A percentile compares a stretch with the other conserved stretches of the same genome.
phyloP scores from a whole-genome alignment of 2,329 filamentous ascomycete genomes.

The Fusarium nematophilum region DNA sequence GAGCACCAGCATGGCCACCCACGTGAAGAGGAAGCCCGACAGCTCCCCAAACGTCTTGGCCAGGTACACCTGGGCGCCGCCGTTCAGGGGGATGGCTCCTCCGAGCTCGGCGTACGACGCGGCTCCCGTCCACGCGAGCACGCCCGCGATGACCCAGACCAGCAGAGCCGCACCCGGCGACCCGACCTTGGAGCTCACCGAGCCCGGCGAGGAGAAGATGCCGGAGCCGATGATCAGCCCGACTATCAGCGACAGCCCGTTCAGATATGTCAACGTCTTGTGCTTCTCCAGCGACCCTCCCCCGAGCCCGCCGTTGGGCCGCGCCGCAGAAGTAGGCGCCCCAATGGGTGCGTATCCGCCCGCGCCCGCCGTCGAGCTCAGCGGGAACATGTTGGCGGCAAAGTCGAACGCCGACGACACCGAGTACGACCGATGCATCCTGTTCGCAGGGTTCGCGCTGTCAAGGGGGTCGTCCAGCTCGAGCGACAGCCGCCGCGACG shows the following conservation, averaged over 20 bases:
- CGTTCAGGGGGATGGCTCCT: conserved; percentile 94
- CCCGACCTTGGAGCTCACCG: conserved; percentile 91
- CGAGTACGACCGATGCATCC: conserved; percentile 78
- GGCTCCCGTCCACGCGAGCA: conserved; percentile 95
- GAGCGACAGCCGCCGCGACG: conserved; percentile 90
- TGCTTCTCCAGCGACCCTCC: conserved; percentile 90
- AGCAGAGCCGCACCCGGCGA: conserved; percentile 90
- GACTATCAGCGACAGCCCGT: conserved; percentile 90
- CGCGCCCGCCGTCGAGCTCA: conserved; percentile 81
- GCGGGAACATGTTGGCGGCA: conserved; percentile 89
- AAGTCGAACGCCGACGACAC: conserved; percentile 96
- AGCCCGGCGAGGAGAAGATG: conserved; percentile 94
- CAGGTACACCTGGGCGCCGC: conserved; percentile 92
- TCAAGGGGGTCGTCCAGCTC: conserved; percentile 81
- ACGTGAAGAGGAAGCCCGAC: conserved; percentile 93
- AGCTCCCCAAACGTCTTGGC: conserved; percentile 97
- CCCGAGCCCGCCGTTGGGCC: conserved; percentile 64
- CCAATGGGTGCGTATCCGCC: conserved; percentile 88
- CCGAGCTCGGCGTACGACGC: conserved; percentile 96
- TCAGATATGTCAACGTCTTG: conserved; percentile 95
- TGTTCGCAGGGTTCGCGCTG: conserved; percentile 63
- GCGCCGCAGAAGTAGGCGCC: conserved; percentile 70
- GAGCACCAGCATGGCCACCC: conserved; percentile 92
- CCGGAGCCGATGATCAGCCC: conserved; percentile 96
- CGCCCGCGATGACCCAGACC: conserved; percentile 91